phyloP scores from a whole-genome alignment of 2,329 filamentous ascomycete species.

The Dothideomycetes sp. region DNA sequence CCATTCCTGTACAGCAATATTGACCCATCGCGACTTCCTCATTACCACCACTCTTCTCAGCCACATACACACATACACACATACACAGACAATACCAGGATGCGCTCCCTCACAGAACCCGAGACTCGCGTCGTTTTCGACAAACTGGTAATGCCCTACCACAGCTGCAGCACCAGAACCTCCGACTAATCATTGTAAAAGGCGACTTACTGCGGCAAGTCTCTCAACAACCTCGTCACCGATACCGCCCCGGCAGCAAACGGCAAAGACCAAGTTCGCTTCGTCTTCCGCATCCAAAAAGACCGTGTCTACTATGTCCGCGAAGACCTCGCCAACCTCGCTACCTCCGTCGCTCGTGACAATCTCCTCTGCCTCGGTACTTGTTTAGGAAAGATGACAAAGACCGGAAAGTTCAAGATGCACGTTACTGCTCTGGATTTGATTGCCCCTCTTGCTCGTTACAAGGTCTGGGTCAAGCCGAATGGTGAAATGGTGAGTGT shows the following conservation, averaged over 20 bases:
- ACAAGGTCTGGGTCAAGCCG: conserved; percentile 94
- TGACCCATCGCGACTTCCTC: background rate
- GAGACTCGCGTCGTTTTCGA: conserved; percentile 76
- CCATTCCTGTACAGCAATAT: background rate
- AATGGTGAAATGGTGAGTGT: conserved; percentile 71
- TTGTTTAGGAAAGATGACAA: conserved; percentile 91
- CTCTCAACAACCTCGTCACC: conserved; percentile 64
- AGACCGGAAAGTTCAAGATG: conserved; percentile 88
- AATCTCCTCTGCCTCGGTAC: conserved; percentile 81
- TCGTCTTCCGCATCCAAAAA: conserved; percentile 77
- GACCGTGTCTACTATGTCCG: conserved; percentile 87
- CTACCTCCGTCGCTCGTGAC: conserved; percentile 73
- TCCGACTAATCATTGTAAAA: too few relatives aligned
- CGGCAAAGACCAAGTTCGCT: conserved; percentile 51
- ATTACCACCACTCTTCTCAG: background rate
- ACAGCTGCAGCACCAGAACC: too few relatives aligned
- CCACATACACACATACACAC: background rate
- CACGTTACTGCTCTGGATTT: conserved; percentile 89
- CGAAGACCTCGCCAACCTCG: conserved; percentile 81
- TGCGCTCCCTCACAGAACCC: conserved; percentile 73
- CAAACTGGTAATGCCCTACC: too few relatives aligned
- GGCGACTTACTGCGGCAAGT: conserved; percentile 86
- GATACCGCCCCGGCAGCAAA: conserved; percentile 43
- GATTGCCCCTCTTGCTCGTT: conserved; percentile 81
- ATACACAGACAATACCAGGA: conserved; percentile 34